phyloP scores from a whole-genome alignment of 768 basidiomycete species.

The Lactarius vividus region DNA sequence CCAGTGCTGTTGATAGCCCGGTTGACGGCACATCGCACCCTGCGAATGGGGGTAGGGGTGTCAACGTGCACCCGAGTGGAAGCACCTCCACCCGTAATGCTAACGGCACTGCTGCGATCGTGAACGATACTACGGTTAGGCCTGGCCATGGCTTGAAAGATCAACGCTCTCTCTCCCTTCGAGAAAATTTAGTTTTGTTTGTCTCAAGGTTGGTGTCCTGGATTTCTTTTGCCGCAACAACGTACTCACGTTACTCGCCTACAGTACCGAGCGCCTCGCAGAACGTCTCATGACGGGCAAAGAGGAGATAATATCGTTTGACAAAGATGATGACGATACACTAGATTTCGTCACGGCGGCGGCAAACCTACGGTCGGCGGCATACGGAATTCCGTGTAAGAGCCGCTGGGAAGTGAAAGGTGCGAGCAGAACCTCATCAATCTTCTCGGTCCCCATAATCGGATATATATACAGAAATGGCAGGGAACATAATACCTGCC shows the following conservation, averaged over 20 bases:
- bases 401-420: slow-evolving; percentile 98
- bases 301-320: slow-evolving; percentile 72
- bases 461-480: slow-evolving; percentile 70
- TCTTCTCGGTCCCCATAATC: slow-evolving; percentile 7
- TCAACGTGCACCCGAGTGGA: slow-evolving; percentile 23
- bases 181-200: slow-evolving; percentile 83
- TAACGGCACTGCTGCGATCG: slow-evolving; percentile 10
- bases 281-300: slow-evolving; percentile 62
- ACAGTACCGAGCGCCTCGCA: slow-evolving; percentile 78
- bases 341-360: slow-evolving; percentile 96
- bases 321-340: slow-evolving; percentile 97
- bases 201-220: slow-evolving; percentile 62
- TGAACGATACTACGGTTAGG: slow-evolving; percentile 4
- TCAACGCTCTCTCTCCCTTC: slow-evolving; percentile 71
- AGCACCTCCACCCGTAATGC: slow-evolving; percentile 25
- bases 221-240: background rate
- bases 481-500: slow-evolving; percentile 98
- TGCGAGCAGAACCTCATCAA: slow-evolving; percentile 32
- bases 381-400: slow-evolving; percentile 85
- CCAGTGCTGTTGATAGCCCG: slow-evolving; percentile 6
- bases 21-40: slow-evolving; percentile 32
- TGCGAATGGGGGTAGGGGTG: slow-evolving; percentile 23
- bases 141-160: slow-evolving; percentile 59
- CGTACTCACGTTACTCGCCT: background rate
- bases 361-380: slow-evolving; percentile 86